These are phyloP conservation scores for Candida berthetii DNA, from an alignment of 805 yeast species.

Conservation along the genomic window DNA sequence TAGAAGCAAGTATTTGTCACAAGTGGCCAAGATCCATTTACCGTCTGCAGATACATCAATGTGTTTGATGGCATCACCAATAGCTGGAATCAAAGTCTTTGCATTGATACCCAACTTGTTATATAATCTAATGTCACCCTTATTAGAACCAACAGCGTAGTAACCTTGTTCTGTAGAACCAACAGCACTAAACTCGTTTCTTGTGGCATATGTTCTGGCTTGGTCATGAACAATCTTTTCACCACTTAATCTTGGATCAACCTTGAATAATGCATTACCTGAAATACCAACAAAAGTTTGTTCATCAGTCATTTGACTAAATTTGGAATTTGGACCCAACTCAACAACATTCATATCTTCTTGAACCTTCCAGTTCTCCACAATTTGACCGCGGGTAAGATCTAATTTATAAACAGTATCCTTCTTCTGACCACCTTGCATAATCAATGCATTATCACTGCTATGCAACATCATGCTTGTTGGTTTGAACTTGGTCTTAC, in stretches of 20 bases:
- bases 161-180: slow-evolving; percentile 71
- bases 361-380: slow-evolving; percentile 79
- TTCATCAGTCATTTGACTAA: slow-evolving; percentile 68
- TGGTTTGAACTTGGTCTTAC: slow-evolving; percentile 45
- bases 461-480: slow-evolving; percentile 68
- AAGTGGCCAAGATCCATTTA: slow-evolving; percentile 75
- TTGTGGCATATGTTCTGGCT: slow-evolving; percentile 47
- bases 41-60: slow-evolving; percentile 76
- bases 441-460: slow-evolving; percentile 61
- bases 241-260: slow-evolving; percentile 71
- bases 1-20: slow-evolving; percentile 62
- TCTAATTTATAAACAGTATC: slow-evolving; percentile 67
- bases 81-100: slow-evolving; percentile 72
- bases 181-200: slow-evolving; percentile 48
- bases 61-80: slow-evolving; percentile 70
- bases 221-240: slow-evolving; percentile 55
- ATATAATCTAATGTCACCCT: slow-evolving; percentile 72
- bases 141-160: slow-evolving; percentile 68
- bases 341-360: slow-evolving; percentile 40
- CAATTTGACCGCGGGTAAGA: slow-evolving; percentile 67
- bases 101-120: slow-evolving; percentile 72
- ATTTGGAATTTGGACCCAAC: slow-evolving; percentile 68
- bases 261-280: slow-evolving; percentile 55
- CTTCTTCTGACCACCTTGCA: slow-evolving; percentile 45
- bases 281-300: slow-evolving; percentile 71